phyloP scores from a whole-genome alignment of 2,329 filamentous ascomycete species.

The Exophiala sp. region DNA sequence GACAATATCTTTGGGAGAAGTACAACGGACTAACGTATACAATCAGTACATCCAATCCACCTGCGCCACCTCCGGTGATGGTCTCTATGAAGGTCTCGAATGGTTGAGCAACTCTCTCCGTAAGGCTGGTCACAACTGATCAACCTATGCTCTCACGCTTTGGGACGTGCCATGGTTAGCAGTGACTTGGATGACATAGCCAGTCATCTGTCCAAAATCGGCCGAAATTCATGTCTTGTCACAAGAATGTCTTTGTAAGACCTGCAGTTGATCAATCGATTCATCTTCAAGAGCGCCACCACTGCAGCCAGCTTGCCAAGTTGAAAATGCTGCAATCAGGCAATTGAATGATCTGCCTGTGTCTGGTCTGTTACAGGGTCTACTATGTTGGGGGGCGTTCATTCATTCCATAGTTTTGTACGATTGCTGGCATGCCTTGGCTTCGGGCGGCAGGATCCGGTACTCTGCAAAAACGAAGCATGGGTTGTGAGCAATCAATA shows the following conservation, averaged over 20 bases:
- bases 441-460: slow-evolving; percentile 26
- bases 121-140: slow-evolving; percentile 54
- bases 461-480: slow-evolving; percentile 22
- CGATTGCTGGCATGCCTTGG: slow-evolving; percentile 27
- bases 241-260: slow-evolving; percentile 12
- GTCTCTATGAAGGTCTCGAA: slow-evolving; percentile 98
- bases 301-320: slow-evolving; percentile 24
- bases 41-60: slow-evolving; percentile 96
- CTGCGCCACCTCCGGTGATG: slow-evolving; percentile 96
- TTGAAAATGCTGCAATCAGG: slow-evolving; percentile 19
- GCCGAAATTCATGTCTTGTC: background rate
- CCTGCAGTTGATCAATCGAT: slow-evolving; percentile 12
- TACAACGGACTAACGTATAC: slow-evolving; percentile 28
- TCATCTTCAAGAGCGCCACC: slow-evolving; percentile 1
- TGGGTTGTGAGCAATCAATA: slow-evolving; percentile 26
- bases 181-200: slow-evolving; percentile 8
- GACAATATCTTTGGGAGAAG: slow-evolving; percentile 1
- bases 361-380: slow-evolving; percentile 21
- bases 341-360: slow-evolving; percentile 25
- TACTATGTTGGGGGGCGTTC: slow-evolving; percentile 16
- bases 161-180: background rate
- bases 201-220: slow-evolving; percentile 10
- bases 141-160: background rate
- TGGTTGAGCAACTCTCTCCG: slow-evolving; percentile 79
- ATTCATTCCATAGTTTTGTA: slow-evolving; percentile 25